Evolutionary conservation across 2,329 filamentous ascomycete species (phyloP), one percentile per base, ranked within the genome.

Genomic region (Calonectria pteridis): DNA sequence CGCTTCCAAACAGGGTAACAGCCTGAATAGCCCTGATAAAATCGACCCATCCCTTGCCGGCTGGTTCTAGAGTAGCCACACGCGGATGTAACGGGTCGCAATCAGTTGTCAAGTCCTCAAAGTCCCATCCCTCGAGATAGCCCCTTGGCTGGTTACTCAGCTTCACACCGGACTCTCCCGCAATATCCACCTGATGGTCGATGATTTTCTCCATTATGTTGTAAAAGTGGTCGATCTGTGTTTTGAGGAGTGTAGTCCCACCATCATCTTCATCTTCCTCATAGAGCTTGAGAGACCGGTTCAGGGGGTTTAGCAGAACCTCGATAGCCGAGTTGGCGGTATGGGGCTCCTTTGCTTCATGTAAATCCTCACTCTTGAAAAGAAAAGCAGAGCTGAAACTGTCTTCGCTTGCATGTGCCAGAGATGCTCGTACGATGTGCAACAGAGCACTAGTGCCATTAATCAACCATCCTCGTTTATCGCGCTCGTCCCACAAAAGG

Each of bases 81-180:
- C 77, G 77, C 5, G 80, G 77, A 16, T 76, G 49, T 1, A 73
- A 13, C 3, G 73, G 72, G 55, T 79, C 77, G 13, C 63, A 29
- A 5, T 50, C 49, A 11, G 53, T 76, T 2, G 75, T 76, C 2
- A 83, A 14, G n/a, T 83, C 80, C 0, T 53, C 69, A 67, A 82
- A 83, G 51, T 82, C 80, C 80, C 80, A 83, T 3, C 80, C 81
- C 49, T 82, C 80, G n/a, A 83, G 76, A 20, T 79, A 64, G 20
- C 71, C 73, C n/a, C 77, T 69, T 9, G 70, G 49, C 23, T 70
- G 68, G 10, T 35, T 16, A 10, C 23, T 74, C n/a, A 73, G 23
- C 0, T 73, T 73, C 2, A 71, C 20, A 4, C 75, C 78, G 53
- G 66, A 46, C 11, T 69, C 69, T 11, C 73, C 69, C 1, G 68